phyloP scores from a whole-genome alignment of 805 yeast genomes.

The Candida silvicultrix region DNA sequence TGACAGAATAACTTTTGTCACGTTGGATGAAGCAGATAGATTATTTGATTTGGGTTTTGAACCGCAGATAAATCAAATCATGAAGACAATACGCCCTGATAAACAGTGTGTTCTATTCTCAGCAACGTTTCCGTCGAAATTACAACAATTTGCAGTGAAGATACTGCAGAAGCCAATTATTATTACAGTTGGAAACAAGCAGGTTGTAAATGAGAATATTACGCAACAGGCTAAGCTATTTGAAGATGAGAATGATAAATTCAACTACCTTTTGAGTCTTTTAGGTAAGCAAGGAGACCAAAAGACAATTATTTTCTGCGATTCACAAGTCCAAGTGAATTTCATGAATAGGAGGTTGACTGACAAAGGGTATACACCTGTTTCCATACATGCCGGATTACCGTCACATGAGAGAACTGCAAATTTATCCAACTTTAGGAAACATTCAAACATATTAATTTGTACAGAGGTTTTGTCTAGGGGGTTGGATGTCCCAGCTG shows the following conservation, averaged over 20 bases:
- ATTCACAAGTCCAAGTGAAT: constrained; percentile 86
- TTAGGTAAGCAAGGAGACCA: constrained; percentile 40
- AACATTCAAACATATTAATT: constrained; percentile 53
- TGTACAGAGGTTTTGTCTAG: constrained; percentile 96
- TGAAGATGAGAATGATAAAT: constrained; percentile 46
- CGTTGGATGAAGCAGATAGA: constrained; percentile 93
- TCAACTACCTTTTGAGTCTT: constrained; percentile 44
- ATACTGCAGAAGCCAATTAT: constrained; percentile 62
- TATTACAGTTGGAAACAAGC: constrained; percentile 73
- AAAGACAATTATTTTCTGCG: constrained; percentile 77
- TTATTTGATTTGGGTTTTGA: constrained; percentile 97
- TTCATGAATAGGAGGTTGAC: constrained; percentile 47
- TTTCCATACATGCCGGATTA: constrained; percentile 87
- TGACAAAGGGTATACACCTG: constrained; percentile 48
- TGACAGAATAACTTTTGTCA: constrained; percentile 68
- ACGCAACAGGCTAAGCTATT: constrained; percentile 65
- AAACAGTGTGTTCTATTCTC: constrained; percentile 86
- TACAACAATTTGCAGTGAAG: constrained; percentile 69
- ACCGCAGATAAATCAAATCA: constrained; percentile 83
- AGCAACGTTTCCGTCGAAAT: constrained; percentile 83
- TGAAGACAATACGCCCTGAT: constrained; percentile 75
- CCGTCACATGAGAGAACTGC: constrained; percentile 77
- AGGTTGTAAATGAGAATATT: constrained; percentile 77
- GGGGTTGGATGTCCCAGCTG: constrained; percentile 87
- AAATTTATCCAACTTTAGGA: constrained; percentile 65